Base-by-base conservation (phyloP, 2,329 filamentous ascomycete genomes). In the Colletotrichum filicis region DNA sequence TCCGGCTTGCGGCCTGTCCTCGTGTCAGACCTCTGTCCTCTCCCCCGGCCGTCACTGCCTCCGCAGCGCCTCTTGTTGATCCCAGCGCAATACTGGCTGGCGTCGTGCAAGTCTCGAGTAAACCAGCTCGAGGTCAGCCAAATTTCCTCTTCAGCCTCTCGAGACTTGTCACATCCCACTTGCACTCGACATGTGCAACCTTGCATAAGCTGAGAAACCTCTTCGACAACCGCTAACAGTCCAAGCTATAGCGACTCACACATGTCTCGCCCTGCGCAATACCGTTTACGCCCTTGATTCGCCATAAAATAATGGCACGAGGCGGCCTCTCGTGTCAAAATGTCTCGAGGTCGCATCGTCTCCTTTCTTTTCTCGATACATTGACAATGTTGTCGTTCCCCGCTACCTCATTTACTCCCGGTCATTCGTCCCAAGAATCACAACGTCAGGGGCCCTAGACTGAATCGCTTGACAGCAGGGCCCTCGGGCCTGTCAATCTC, bases 391-490 rank as follows among this genome's bases (percentile, higher is more conserved):
- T 37, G 52, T 57, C 52, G 24, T 46, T 65, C 53, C 62, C 24
- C 52, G 32, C n/a, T 30, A n/a, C 26, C 60, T 35, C 60, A 49
- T 26, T 32, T 32, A 28, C 35, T 61, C 57, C 32, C 58, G 22
- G 58, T 42, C 69, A 24, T n/a, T 46, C 53, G 55, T 63, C 66
- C 46, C n/a, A 69, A 37, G 28, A 70, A 52, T 16, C 58, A n/a
- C 63, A 32, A 30, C 52, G 42, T 55, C 56, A 69, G 53, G 46
- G 66, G 59, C 22, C 16, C 55, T 24, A 9, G 9, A 49, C 66
- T 65, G 56, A 56, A 49, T 73, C 56, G 55, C 60, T 67, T 57
- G 66, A 56, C 66, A 60, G 56, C 46, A 70, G 24, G 37, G n/a
- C 32, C 59, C n/a, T 55, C 32, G 32, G 46, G 19, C 42, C 71